Evolutionary conservation across 352 stramenopile species (phyloP), one percentile per base, ranked within the genome.

Genomic region (Pythium graminicola): DNA sequence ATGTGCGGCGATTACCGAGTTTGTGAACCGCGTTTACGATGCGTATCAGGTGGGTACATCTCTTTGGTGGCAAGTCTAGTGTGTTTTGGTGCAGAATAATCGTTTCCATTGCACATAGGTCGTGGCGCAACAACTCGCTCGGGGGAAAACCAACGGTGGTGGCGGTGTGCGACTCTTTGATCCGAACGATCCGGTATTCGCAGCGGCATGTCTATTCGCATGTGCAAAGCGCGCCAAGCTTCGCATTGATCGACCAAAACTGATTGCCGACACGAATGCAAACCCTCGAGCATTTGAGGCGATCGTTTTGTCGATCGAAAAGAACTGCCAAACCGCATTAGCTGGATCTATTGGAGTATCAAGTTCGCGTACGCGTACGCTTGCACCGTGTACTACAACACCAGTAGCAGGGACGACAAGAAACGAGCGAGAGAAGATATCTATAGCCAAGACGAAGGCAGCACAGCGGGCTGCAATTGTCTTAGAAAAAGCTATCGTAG

Each of bases 151-250:
- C 39, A 20, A 19, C 24, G 33, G 48, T 4, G 62, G 40, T 43
- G 49, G 11, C 13, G 70, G 38, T 39, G 62, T 9, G 57, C 64
- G 7, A 14, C 17, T 23, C 4, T 66, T 44, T 28, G 75, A 85
- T 39, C 57, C 51, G 1, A 52, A 60, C 7, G 65, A 86, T 29
- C 74, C 79, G 3, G 62, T 86, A 1, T 86, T 88, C 46, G 65
- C 57, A 14, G 79, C 79, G 3, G 79, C 79, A 20, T 88, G 79
- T 59, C 60, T 90, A 16, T 86, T 71, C 50, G 76, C 72, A 20
- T 78, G 69, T 33, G 82, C 69, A 41, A 90, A 88, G 41, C 54
- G 79, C 14, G 73, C 79, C 26, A 86, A 87, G 69, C 65, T 87
- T 41, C 72, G 74, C 36, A 62, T 89, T 26, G 76, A 87, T 40